Conservation (phyloP, 2,329 filamentous ascomycete species). For the Fusarium sp. region DNA sequence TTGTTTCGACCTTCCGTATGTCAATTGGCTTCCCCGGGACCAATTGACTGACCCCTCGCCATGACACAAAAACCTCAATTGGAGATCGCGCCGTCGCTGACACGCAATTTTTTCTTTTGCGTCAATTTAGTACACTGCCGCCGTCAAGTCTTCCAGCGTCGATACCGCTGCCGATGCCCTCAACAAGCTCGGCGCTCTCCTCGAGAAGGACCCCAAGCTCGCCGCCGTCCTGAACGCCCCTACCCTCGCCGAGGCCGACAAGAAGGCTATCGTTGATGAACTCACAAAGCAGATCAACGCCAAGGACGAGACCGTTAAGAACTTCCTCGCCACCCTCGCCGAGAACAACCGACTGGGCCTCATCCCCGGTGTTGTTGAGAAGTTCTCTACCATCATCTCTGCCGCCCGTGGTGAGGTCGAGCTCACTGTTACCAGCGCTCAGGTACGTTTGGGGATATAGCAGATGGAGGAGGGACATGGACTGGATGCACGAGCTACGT, state of each 20-base stretch:
- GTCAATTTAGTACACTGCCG: slow-evolving; percentile 87
- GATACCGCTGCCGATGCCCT: slow-evolving; percentile 88
- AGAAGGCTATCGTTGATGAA: slow-evolving; percentile 86
- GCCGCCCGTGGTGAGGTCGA: slow-evolving; percentile 94
- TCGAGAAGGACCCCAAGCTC: slow-evolving; percentile 88
- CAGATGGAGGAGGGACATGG: slow-evolving; percentile 4
- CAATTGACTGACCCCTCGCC: slow-evolving; percentile 25
- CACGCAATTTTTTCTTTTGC: slow-evolving; percentile 45
- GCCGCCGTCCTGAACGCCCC: slow-evolving; percentile 79
- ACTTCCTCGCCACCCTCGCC: slow-evolving; percentile 89
- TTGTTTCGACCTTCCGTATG: not conserved
- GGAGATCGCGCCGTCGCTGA: slow-evolving; percentile 40
- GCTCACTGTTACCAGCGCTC: slow-evolving; percentile 88
- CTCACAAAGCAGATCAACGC: slow-evolving; percentile 83
- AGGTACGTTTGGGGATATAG: slow-evolving; percentile 65
- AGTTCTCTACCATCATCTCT: slow-evolving; percentile 89
- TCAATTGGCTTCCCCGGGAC: slow-evolving; percentile 37
- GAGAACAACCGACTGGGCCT: slow-evolving; percentile 95
- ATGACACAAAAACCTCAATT: slow-evolving; percentile 38
- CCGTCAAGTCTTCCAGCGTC: slow-evolving; percentile 86
- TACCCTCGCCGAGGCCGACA: slow-evolving; percentile 81
- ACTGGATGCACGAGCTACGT: slow-evolving; percentile 22
- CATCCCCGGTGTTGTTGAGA: slow-evolving; percentile 83
- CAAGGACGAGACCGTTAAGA: slow-evolving; percentile 87
- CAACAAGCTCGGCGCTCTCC: slow-evolving; percentile 73